These are phyloP conservation scores for Taphrina betulina DNA, from an alignment of 1,139 yeast species.

Conservation along the genomic window DNA sequence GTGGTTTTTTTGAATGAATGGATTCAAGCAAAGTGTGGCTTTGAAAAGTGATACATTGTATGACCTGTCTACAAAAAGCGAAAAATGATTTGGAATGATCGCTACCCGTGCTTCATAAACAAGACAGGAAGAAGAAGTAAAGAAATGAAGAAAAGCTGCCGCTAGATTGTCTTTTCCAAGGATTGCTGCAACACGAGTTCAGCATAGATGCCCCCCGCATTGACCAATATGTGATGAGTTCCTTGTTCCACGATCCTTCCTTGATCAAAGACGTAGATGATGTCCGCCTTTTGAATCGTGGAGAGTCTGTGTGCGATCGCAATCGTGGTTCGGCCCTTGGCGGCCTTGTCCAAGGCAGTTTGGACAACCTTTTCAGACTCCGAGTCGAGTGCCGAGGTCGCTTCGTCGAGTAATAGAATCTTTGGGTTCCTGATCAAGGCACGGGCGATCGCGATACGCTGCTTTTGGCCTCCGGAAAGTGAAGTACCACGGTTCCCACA, in stretches of 20 bases:
- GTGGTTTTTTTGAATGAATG: too few relatives aligned
- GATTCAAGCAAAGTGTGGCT: too few relatives aligned
- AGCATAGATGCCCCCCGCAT: constrained; percentile 45
- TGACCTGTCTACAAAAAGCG: too few relatives aligned
- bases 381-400: constrained; percentile 76
- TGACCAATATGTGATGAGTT: constrained; percentile 47
- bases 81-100: too few relatives aligned
- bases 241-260: constrained; percentile 79
- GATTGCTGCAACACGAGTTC: constrained; percentile 45
- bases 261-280: constrained; percentile 71
- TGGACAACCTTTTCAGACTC: constrained; percentile 73
- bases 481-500: constrained; percentile 75
- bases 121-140: too few relatives aligned
- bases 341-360: constrained; percentile 58
- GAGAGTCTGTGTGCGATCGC: constrained; percentile 84
- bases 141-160: not conserved
- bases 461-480: constrained; percentile 78
- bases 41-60: too few relatives aligned
- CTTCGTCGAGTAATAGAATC: constrained; percentile 64
- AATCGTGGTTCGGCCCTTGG: constrained; percentile 68
- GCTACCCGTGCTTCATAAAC: too few relatives aligned
- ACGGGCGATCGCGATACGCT: constrained; percentile 73
- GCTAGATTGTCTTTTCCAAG: constrained; percentile 19
- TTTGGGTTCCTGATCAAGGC: constrained; percentile 60
- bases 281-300: constrained; percentile 88